A percentile compares a stretch with the other conserved stretches of the same genome.
Conservation (phyloP, 2,329 filamentous ascomycete genomes). For the Neurospora sp. region DNA sequence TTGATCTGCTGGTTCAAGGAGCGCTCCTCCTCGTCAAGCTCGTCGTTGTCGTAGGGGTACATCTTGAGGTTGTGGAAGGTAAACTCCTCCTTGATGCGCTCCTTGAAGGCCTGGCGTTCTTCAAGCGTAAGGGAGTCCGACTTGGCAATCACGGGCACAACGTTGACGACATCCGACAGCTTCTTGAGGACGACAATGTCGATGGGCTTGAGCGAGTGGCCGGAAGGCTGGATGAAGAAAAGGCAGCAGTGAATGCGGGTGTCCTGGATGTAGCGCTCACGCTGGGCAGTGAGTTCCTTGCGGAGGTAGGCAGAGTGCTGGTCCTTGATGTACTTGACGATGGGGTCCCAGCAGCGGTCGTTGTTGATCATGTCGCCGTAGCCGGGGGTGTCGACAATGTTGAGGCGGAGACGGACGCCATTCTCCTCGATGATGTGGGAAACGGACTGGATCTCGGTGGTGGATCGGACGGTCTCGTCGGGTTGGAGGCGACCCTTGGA, state of each 20-base stretch:
- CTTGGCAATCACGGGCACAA: conserved; percentile 98
- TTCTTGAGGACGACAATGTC: conserved; percentile 99
- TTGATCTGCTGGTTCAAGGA: conserved; percentile 93
- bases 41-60: conserved; percentile 99
- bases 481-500: conserved; percentile 92
- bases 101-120: conserved; percentile 94
- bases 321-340: conserved; percentile 99
- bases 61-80: conserved; percentile 99
- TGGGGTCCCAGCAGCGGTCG: conserved; percentile 99
- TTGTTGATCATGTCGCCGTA: conserved; percentile 99
- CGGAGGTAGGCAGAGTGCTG: conserved; percentile 98
- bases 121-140: conserved; percentile 92
- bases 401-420: conserved; percentile 89
- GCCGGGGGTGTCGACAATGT: conserved; percentile 97
- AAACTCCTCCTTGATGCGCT: conserved; percentile 99
- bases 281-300: conserved; percentile 98
- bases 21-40: conserved; percentile 95
- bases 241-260: conserved; percentile 98
- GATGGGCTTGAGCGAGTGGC: conserved; percentile 96
- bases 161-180: conserved; percentile 97
- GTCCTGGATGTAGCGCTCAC: conserved; percentile 98
- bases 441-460: conserved; percentile 95
- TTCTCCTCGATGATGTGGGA: conserved; percentile 99
- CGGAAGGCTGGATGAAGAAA: conserved; percentile 98
- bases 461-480: conserved; percentile 86